Conservation (phyloP, 805 yeast species). For the Kregervanrija fluxuum region DNA sequence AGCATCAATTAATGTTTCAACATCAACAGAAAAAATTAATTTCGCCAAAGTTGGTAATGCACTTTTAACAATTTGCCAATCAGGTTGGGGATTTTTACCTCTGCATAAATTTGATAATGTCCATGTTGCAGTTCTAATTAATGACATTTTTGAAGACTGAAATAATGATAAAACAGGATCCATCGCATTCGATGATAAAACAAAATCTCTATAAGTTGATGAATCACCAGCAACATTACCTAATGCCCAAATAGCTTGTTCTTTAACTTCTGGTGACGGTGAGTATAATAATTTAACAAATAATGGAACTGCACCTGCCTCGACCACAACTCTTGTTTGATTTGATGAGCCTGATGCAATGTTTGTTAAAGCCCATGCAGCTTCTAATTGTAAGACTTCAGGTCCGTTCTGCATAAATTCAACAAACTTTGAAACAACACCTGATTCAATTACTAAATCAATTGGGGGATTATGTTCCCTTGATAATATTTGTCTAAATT, state of each 20-base stretch:
- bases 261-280: conserved; percentile 83
- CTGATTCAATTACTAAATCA: conserved; percentile 84
- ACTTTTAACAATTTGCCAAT: conserved; percentile 80
- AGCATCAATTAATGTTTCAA: conserved; percentile 92
- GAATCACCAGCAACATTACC: conserved; percentile 99
- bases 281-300: conserved; percentile 80
- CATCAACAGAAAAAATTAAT: conserved; percentile 82
- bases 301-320: conserved; percentile 88
- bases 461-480: conserved; percentile 96
- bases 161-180: conserved; percentile 77
- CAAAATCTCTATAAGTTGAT: conserved; percentile 81
- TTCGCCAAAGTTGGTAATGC: conserved; percentile 91
- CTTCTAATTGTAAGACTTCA: conserved; percentile 88
- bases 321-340: conserved; percentile 87
- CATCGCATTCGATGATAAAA: conserved; percentile 79
- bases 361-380: conserved; percentile 99
- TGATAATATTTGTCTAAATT: conserved; percentile 87
- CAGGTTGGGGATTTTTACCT: conserved; percentile 94
- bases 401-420: conserved; percentile 76
- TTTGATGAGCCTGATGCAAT: conserved; percentile 91
- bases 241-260: conserved; percentile 98
- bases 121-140: conserved; percentile 97
- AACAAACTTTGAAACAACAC: conserved; percentile 89
- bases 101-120: conserved; percentile 93
- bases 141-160: conserved; percentile 75